These are phyloP conservation scores for Scutellaria minor DNA, from an alignment of 257 asterid genomes.

Conservation along the genomic window DNA sequence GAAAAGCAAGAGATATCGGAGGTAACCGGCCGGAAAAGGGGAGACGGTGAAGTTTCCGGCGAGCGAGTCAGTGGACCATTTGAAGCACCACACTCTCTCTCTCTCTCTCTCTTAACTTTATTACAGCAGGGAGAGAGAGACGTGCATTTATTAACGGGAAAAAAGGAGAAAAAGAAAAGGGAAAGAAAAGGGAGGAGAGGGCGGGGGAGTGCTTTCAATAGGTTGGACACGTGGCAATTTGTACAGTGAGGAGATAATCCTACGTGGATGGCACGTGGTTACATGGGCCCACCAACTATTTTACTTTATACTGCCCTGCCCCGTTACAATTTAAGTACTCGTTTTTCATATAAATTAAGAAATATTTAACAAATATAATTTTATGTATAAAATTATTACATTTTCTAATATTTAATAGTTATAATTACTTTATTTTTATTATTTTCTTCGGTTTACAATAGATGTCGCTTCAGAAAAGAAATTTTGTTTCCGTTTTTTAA, in stretches of 20 bases:
- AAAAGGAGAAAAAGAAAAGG: constrained; percentile 17
- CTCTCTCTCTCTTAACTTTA: constrained; percentile 38
- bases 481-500: too few relatives aligned
- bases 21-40: constrained; percentile 17
- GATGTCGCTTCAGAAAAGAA: too few relatives aligned
- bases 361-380: too few relatives aligned
- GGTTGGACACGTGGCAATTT: constrained; percentile 40
- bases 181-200: constrained; percentile 25
- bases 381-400: too few relatives aligned
- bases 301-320: too few relatives aligned
- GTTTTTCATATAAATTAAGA: too few relatives aligned
- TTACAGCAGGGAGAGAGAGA: constrained; percentile 35
- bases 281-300: not conserved
- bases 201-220: constrained; percentile 35
- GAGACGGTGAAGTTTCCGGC: constrained; percentile 47
- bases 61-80: constrained; percentile 46
- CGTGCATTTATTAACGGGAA: constrained; percentile 60
- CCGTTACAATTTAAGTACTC: too few relatives aligned
- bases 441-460: too few relatives aligned
- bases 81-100: constrained; percentile 37
- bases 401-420: too few relatives aligned
- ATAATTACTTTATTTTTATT: too few relatives aligned
- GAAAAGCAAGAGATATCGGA: constrained; percentile 14
- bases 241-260: constrained; percentile 18
- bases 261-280: constrained; percentile 38